Evolutionary conservation across 768 basidiomycete species (phyloP).

Genomic region (Lentinula lateritia): DNA sequence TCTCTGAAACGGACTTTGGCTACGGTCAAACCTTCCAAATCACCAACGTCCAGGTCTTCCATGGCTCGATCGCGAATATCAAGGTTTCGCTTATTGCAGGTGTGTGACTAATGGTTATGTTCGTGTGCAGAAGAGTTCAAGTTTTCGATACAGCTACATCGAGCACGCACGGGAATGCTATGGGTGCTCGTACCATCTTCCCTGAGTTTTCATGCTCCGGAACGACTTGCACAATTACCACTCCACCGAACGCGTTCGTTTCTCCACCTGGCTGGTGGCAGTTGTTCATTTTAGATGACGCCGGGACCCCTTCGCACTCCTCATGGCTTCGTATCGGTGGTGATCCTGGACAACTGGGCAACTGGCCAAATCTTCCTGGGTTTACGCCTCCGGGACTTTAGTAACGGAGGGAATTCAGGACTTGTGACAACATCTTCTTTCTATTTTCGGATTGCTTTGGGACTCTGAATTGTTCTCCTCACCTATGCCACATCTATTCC

Average conservation of each 20-base stretch:
- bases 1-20: conserved; percentile 57
- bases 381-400: conserved; percentile 34
- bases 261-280: conserved; percentile 77
- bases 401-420: neutral
- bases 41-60: conserved; percentile 36
- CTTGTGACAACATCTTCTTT: neutral
- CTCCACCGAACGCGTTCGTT: conserved; percentile 64
- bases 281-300: conserved; percentile 71
- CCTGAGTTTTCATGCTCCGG: conserved; percentile 66
- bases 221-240: conserved; percentile 69
- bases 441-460: neutral
- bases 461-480: neutral
- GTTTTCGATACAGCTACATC: conserved; percentile 45
- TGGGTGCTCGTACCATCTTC: conserved; percentile 70
- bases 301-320: conserved; percentile 65
- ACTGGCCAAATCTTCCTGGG: conserved; percentile 68
- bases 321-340: conserved; percentile 76
- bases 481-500: no score
- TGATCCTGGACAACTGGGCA: conserved; percentile 63
- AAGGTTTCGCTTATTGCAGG: conserved; percentile 62
- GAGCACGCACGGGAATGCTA: conserved; percentile 73
- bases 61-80: conserved; percentile 39
- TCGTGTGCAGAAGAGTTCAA: neutral
- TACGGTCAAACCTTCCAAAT: conserved; percentile 53
- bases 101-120: conserved; percentile 21